Conservation (phyloP, 192 early-diverging fungal genomes). For the Haplosporangium gracile region DNA sequence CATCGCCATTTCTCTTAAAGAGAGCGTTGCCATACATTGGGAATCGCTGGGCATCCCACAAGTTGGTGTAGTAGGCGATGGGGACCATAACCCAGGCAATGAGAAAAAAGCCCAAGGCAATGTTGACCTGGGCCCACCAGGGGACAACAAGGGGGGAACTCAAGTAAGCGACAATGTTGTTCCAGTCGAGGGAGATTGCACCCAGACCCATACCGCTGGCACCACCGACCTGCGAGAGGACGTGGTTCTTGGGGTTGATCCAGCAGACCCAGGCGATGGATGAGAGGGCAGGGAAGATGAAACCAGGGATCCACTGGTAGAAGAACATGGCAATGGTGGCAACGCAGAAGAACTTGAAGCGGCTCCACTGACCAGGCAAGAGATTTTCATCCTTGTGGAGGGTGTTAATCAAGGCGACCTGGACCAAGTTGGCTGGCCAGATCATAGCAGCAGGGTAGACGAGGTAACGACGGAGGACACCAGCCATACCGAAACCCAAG, state of each 20-base stretch:
- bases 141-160: constrained; percentile 34
- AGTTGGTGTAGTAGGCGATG: constrained; percentile 69
- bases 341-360: constrained; percentile 53
- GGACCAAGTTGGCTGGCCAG: constrained; percentile 84
- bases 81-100: constrained; percentile 77
- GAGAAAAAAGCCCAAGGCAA: constrained; percentile 67
- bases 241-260: constrained; percentile 6
- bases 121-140: constrained; percentile 69
- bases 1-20: constrained; percentile 39
- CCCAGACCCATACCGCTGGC: constrained; percentile 72
- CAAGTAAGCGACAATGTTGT: constrained; percentile 47
- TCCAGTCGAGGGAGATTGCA: constrained; percentile 79
- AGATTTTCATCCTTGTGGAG: constrained; percentile 42
- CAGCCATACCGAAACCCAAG: constrained; percentile 74
- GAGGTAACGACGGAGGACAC: constrained; percentile 79
- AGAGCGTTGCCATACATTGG: constrained; percentile 48
- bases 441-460: constrained; percentile 85
- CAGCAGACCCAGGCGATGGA: constrained; percentile 28
- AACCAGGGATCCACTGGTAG: constrained; percentile 59
- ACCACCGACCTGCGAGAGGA: constrained; percentile 54
- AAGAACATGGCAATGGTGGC: constrained; percentile 50
- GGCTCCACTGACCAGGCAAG: constrained; percentile 13
- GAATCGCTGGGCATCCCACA: constrained; percentile 59
- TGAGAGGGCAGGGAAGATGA: constrained; percentile 47
- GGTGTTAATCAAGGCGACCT: constrained; percentile 58